Conservation (phyloP, 208 protist genomes). For the Eutreptiella sp. region DNA sequence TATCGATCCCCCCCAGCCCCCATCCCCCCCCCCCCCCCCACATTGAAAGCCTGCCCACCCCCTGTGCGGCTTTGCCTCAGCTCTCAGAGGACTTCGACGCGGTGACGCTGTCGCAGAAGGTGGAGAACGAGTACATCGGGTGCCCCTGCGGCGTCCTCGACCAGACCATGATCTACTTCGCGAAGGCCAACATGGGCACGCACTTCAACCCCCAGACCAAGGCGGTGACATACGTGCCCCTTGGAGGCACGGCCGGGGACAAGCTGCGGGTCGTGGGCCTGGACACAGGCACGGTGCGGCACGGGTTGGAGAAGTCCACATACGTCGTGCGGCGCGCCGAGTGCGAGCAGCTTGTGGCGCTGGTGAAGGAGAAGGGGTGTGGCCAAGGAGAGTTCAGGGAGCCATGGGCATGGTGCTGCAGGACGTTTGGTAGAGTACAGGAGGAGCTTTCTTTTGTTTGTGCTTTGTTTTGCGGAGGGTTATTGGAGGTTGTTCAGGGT, state of each 20-base stretch:
- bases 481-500: no score
- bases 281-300: slow-evolving; percentile 29
- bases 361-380: neutral
- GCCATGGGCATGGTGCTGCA: no score
- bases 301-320: slow-evolving; percentile 24
- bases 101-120: slow-evolving; percentile 22
- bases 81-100: slow-evolving; percentile 25
- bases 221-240: slow-evolving; percentile 9
- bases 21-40: no score
- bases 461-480: no score
- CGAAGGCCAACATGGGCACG: slow-evolving; percentile 26
- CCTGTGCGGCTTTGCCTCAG: no score
- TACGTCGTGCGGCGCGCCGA: slow-evolving; percentile 23
- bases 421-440: no score
- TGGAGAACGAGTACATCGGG: slow-evolving; percentile 32
- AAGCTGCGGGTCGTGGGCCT: slow-evolving; percentile 26
- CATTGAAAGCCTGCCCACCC: no score
- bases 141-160: slow-evolving; percentile 29
- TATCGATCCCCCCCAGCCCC: no score
- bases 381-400: no score
- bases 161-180: slow-evolving; percentile 38
- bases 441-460: no score
- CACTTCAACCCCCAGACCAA: slow-evolving; percentile 31
- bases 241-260: slow-evolving; percentile 9
- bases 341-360: slow-evolving; percentile 16